Evolutionary conservation across 495 filamentous ascomycete genomes (phyloP).

Genomic region (Bacidia rubella): DNA sequence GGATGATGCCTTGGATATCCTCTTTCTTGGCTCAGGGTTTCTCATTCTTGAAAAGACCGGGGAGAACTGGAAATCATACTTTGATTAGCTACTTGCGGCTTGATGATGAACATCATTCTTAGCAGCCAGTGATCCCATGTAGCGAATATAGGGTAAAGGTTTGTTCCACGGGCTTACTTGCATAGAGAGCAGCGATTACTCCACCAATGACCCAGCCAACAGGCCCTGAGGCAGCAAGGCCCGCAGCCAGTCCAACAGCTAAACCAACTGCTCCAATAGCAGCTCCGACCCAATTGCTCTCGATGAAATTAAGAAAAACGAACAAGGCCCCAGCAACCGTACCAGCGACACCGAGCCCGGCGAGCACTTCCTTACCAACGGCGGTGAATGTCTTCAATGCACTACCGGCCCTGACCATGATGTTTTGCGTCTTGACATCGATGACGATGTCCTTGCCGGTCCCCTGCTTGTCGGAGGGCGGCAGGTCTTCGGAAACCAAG

Average conservation of each 20-base stretch:
- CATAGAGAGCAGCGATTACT: not conserved
- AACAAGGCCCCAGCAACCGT: not conserved
- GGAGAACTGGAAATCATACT: not conserved
- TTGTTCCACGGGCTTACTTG: not conserved
- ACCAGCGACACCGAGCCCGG: not conserved
- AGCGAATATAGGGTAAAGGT: no score
- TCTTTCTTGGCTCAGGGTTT: not conserved
- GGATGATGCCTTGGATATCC: not conserved
- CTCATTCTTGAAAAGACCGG: not conserved
- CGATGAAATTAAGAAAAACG: not conserved
- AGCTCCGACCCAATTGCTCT: not conserved
- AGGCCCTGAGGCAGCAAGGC: not conserved
- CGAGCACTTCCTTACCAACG: not conserved
- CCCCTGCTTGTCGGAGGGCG: no score
- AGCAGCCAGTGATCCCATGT: no score
- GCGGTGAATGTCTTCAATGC: not conserved
- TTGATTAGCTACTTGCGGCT: no score
- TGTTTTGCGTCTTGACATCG: no score
- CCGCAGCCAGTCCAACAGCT: not conserved
- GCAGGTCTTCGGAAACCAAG: no score
- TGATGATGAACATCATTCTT: no score
- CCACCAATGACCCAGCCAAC: conserved; percentile 1
- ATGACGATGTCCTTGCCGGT: no score
- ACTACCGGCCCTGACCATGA: no score
- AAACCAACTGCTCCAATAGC: not conserved